Base-by-base conservation (phyloP, 371 early-diverging fungal species). In the Cokeromyces recurvatus region DNA sequence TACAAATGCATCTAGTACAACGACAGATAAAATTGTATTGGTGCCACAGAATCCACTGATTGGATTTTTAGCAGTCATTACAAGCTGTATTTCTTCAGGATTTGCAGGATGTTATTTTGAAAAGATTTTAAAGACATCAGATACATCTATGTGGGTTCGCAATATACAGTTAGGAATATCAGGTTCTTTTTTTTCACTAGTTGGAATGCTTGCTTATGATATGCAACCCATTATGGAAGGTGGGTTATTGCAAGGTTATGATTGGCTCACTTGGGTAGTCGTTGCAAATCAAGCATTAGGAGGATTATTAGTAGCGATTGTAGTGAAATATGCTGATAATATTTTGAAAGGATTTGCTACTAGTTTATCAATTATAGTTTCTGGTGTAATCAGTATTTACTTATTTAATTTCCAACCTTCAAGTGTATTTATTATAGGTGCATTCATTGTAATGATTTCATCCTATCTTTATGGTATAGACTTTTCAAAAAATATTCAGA, bases 261-360 rank as follows among this genome's bases (percentile, higher is more conserved):
- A 74, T 38, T 51, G 51, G 20, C 78, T 86, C 70, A 85, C 91
- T 4, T 86, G 81, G 80, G 59, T 74, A 0, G 91, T 88, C 0
- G 86, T 93, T 22, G 43, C 59, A 11, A 84, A 83, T 54, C 91
- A 91, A 57, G 92, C 94, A 2, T 42, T 87, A 23, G 94, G 94
- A 34, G 94, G 94, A 9, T 62, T 91, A 15, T 63, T 91, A 40
- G 94, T 93, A 2, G 87, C 91, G 0, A 62, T 91, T 17, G 91
- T 93, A 7, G 90, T 93, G 34, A 90, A 90, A 71, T 87, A 89
- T 55, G 91, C 93, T 2, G 93, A 93, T 63, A 91, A 90, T 61
- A 91, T 92, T 51, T 69, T 91, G 21, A 93, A 93, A 56, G 90
- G 90, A 11, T 86, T 86, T 55, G 91, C 94, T 0, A 91, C 94